Evolutionary conservation across 2,329 filamentous ascomycete genomes (phyloP).

Genomic region (Pseudonectria foliicola): DNA sequence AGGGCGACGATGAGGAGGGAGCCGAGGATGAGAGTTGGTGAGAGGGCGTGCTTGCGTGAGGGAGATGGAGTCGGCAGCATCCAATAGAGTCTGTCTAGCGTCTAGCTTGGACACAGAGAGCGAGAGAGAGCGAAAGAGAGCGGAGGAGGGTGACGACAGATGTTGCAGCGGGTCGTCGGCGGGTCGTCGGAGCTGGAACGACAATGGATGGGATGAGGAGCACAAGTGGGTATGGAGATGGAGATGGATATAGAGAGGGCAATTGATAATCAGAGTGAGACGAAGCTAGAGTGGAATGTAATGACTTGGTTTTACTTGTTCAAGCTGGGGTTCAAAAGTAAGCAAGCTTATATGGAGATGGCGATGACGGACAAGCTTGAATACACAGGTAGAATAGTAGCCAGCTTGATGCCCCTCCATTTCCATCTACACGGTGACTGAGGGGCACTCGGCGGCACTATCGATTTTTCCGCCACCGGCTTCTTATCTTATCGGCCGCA

Average conservation of each 20-base stretch:
- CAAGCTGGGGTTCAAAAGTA: too few relatives aligned
- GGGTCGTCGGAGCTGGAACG: slow-evolving; percentile 11
- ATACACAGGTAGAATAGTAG: too few relatives aligned
- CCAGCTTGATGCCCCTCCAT: slow-evolving; percentile 6
- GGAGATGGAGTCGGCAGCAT: slow-evolving; percentile 1
- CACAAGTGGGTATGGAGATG: slow-evolving; percentile 4
- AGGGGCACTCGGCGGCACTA: slow-evolving; percentile 7
- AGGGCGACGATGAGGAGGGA: slow-evolving; percentile 20
- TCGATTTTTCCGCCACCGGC: slow-evolving; percentile 4
- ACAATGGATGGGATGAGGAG: slow-evolving; percentile 5
- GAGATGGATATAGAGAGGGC: slow-evolving; percentile 6
- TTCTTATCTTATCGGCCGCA: not conserved
- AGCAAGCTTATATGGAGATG: too few relatives aligned
- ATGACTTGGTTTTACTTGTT: too few relatives aligned
- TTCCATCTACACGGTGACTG: not conserved
- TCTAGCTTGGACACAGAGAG: too few relatives aligned
- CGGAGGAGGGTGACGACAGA: not conserved
- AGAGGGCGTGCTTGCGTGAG: slow-evolving; percentile 4
- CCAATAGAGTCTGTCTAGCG: too few relatives aligned
- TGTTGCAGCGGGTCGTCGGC: slow-evolving; percentile 17
- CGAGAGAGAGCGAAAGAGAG: not conserved
- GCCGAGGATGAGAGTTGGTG: slow-evolving; percentile 5
- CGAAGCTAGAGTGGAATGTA: too few relatives aligned
- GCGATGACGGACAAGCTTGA: too few relatives aligned
- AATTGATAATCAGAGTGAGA: too few relatives aligned